A percentile compares a stretch with the other conserved stretches of the same genome.
Conservation (phyloP, 2,329 filamentous ascomycete genomes). For the Trichoderma hamatum region DNA sequence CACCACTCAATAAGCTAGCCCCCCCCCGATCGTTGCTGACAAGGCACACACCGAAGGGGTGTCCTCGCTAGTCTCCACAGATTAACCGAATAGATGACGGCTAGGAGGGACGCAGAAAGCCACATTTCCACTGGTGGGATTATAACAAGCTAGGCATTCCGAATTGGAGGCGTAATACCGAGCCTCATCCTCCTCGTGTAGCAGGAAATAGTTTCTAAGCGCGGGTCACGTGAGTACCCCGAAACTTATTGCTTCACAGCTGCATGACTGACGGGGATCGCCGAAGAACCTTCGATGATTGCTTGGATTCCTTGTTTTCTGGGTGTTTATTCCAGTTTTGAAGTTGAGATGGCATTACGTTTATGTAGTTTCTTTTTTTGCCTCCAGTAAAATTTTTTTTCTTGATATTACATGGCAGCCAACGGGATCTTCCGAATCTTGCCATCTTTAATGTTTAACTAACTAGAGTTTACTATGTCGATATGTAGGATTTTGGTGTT, state of each 20-base stretch:
- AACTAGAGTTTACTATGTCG: background rate
- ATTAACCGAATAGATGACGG: constrained; percentile 11
- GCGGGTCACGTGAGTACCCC: constrained; percentile 2
- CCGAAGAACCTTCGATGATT: background rate
- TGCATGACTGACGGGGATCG: background rate
- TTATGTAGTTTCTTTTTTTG: background rate
- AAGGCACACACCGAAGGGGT: background rate
- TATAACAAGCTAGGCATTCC: background rate
- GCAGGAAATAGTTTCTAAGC: background rate
- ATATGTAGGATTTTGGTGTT: background rate
- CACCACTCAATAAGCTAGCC: constrained; percentile 16
- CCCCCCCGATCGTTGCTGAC: constrained; percentile 8
- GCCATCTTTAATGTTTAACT: background rate
- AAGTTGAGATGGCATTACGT: background rate
- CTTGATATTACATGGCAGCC: background rate
- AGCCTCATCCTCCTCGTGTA: constrained; percentile 23
- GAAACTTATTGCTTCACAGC: background rate
- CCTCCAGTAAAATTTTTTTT: background rate
- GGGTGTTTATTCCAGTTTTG: background rate
- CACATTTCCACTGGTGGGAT: constrained; percentile 20
- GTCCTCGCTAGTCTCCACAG: constrained; percentile 13
- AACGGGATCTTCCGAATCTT: constrained; percentile 2
- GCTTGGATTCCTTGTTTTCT: background rate
- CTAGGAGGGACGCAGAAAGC: constrained; percentile 1
- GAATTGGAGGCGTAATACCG: constrained; percentile 14